Evolutionary conservation across 2,329 filamentous ascomycete genomes (phyloP).

Genomic region (Coleophoma cylindrospora): DNA sequence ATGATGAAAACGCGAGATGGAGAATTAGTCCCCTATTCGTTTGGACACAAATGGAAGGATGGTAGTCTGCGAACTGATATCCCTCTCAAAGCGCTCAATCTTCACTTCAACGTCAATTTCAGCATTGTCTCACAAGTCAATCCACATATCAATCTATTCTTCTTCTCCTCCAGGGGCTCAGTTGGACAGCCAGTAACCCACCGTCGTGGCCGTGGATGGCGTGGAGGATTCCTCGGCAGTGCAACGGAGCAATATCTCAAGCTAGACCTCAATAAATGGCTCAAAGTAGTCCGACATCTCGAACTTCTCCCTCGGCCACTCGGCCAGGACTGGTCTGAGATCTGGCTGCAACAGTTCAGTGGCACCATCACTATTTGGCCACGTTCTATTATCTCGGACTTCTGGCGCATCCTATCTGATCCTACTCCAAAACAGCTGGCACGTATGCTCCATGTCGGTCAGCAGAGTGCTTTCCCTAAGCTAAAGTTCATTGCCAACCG

Average conservation of each 20-base stretch:
- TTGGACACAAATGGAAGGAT: slow-evolving; percentile 99
- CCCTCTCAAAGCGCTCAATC: slow-evolving; percentile 85
- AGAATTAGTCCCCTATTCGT: slow-evolving; percentile 80
- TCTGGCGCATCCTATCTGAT: slow-evolving; percentile 80
- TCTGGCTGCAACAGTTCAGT: slow-evolving; percentile 93
- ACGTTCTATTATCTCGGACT: slow-evolving; percentile 72
- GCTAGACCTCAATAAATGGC: slow-evolving; percentile 94
- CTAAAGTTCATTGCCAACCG: slow-evolving; percentile 87
- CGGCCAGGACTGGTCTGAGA: slow-evolving; percentile 93
- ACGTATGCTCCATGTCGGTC: slow-evolving; percentile 84
- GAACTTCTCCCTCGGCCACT: slow-evolving; percentile 86
- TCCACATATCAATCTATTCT: slow-evolving; percentile 97
- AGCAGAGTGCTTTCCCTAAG: slow-evolving; percentile 86
- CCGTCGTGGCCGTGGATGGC: slow-evolving; percentile 88
- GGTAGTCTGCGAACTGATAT: slow-evolving; percentile 93
- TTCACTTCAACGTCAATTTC: slow-evolving; percentile 98
- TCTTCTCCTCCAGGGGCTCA: slow-evolving; percentile 89
- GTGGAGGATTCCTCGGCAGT: slow-evolving; percentile 88
- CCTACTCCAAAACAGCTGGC: slow-evolving; percentile 71
- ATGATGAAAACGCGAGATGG: slow-evolving; percentile 83
- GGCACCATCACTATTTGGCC: slow-evolving; percentile 98
- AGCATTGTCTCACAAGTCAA: slow-evolving; percentile 88
- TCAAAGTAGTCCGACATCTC: slow-evolving; percentile 87
- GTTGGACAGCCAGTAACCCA: slow-evolving; percentile 94
- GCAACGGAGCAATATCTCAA: slow-evolving; percentile 94